Evolutionary conservation across 2,329 filamentous ascomycete species (phyloP).

Genomic region (Acrodontium crateriforme): DNA sequence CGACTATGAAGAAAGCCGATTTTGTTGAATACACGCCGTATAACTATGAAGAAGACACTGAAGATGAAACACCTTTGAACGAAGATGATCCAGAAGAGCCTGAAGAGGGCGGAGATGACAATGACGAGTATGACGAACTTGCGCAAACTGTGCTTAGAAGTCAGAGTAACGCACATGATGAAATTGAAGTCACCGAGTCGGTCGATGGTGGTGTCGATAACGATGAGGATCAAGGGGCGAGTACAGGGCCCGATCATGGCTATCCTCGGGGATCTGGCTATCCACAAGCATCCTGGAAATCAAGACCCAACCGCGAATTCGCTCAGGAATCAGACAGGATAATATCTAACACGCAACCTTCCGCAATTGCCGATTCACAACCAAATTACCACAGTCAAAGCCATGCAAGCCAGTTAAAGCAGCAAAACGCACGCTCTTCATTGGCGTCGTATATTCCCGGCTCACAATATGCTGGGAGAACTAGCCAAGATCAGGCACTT

Average conservation of each 20-base stretch:
- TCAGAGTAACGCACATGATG: constrained; percentile 14
- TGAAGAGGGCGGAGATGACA: constrained; percentile 8
- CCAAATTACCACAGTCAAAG: constrained; percentile 18
- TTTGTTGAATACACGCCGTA: constrained; percentile 9
- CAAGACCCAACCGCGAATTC: too few species aligned
- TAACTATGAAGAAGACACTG: constrained; percentile 9
- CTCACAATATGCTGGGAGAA: constrained; percentile 21
- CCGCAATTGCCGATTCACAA: constrained; percentile 34
- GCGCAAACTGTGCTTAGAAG: constrained; percentile 20
- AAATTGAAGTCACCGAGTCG: constrained; percentile 7
- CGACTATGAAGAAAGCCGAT: constrained; percentile 6
- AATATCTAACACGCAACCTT: constrained; percentile 17
- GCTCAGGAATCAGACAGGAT: not conserved
- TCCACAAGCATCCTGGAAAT: too few species aligned
- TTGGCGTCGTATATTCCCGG: constrained; percentile 21
- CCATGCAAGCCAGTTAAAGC: too few species aligned
- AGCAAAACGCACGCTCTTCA: constrained; percentile 18
- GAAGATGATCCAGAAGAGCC: constrained; percentile 9
- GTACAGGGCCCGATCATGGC: too few species aligned
- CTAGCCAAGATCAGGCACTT: constrained; percentile 16
- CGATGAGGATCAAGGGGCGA: too few species aligned
- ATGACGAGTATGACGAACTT: constrained; percentile 26
- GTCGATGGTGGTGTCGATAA: constrained; percentile 5
- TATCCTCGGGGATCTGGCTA: too few species aligned
- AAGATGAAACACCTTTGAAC: constrained; percentile 5